Evolutionary conservation across 352 stramenopile genomes (phyloP).

Genomic region (Globisporangium paddicum): DNA sequence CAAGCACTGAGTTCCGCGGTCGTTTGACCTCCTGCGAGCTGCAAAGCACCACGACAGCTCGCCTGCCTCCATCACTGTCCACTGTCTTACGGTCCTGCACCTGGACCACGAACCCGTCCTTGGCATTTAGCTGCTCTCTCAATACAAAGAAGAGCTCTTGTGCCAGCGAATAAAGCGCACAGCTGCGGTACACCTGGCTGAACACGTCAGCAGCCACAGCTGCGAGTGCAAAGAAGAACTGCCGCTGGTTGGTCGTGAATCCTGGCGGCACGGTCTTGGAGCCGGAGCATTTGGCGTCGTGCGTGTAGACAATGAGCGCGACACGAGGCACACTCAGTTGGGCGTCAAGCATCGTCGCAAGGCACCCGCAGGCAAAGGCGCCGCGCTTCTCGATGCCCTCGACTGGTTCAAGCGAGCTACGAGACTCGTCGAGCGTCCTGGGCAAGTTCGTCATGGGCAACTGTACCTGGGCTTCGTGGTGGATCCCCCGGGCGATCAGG

Average conservation of each 20-base stretch:
- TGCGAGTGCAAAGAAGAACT: slow-evolving; percentile 54
- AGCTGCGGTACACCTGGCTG: slow-evolving; percentile 43
- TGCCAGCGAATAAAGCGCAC: slow-evolving; percentile 42
- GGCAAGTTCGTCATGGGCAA: slow-evolving; percentile 78
- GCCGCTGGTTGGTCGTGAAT: slow-evolving; percentile 49
- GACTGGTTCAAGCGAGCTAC: slow-evolving; percentile 29
- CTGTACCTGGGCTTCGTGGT: slow-evolving; percentile 35
- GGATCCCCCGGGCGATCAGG: slow-evolving; percentile 35
- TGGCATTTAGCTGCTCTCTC: slow-evolving; percentile 38
- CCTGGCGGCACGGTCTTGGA: background rate
- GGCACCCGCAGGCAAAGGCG: slow-evolving; percentile 40
- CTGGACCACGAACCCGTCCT: slow-evolving; percentile 34
- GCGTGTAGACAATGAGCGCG: slow-evolving; percentile 56
- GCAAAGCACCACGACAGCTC: slow-evolving; percentile 16
- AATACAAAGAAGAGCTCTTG: slow-evolving; percentile 39
- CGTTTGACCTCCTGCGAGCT: slow-evolving; percentile 30
- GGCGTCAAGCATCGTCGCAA: slow-evolving; percentile 61
- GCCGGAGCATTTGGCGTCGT: slow-evolving; percentile 21
- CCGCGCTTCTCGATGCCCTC: slow-evolving; percentile 56
- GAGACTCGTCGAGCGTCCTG: slow-evolving; percentile 50
- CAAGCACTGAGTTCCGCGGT: slow-evolving; percentile 8
- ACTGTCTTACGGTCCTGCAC: slow-evolving; percentile 13
- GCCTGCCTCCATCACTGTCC: too few relatives aligned
- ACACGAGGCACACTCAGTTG: slow-evolving; percentile 19
- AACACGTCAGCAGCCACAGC: slow-evolving; percentile 48